Evolutionary conservation across 2,329 filamentous ascomycete genomes (phyloP).

Genomic region (Microdochium paspali): DNA sequence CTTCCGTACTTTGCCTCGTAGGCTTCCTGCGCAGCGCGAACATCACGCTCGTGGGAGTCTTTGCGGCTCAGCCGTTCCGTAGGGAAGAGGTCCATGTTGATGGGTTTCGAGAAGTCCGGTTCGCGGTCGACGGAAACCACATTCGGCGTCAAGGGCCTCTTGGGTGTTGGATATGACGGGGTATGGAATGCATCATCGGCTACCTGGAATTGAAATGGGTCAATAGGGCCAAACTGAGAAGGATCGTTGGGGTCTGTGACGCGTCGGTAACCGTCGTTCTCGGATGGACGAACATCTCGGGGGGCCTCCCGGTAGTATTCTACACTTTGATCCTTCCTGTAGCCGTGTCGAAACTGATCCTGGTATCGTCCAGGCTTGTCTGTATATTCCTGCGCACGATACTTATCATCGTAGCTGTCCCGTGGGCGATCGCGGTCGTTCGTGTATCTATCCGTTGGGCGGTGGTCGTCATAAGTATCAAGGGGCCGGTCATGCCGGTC

Average conservation of each 20-base stretch:
- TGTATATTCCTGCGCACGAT: background rate
- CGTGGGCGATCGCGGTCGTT: too few species aligned
- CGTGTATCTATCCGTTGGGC: too few species aligned
- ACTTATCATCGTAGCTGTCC: slow-evolving; percentile 11
- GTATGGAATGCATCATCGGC: slow-evolving; percentile 40
- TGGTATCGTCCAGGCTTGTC: slow-evolving; percentile 4
- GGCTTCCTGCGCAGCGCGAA: slow-evolving; percentile 32
- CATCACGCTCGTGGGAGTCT: slow-evolving; percentile 38
- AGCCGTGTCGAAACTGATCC: slow-evolving; percentile 16
- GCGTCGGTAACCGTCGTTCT: slow-evolving; percentile 16
- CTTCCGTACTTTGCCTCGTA: slow-evolving; percentile 36
- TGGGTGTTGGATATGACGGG: slow-evolving; percentile 26
- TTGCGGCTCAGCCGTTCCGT: slow-evolving; percentile 34
- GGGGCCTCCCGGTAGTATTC: slow-evolving; percentile 6
- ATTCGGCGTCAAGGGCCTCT: slow-evolving; percentile 35
- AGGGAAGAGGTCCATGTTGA: slow-evolving; percentile 17
- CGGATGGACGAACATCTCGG: slow-evolving; percentile 6
- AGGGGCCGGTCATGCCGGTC: background rate
- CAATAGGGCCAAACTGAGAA: slow-evolving; percentile 24
- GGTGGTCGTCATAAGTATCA: too few species aligned
- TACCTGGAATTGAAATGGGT: slow-evolving; percentile 53
- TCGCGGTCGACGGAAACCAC: slow-evolving; percentile 45
- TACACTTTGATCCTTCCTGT: slow-evolving; percentile 17
- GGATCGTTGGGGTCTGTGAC: slow-evolving; percentile 13
- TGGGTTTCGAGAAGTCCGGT: slow-evolving; percentile 31